A percentile compares a stretch with the other conserved stretches of the same genome.
These are phyloP conservation scores for Spirogloea muscicola DNA, from an alignment of 139 green algal genomes.

Conservation along the genomic window DNA sequence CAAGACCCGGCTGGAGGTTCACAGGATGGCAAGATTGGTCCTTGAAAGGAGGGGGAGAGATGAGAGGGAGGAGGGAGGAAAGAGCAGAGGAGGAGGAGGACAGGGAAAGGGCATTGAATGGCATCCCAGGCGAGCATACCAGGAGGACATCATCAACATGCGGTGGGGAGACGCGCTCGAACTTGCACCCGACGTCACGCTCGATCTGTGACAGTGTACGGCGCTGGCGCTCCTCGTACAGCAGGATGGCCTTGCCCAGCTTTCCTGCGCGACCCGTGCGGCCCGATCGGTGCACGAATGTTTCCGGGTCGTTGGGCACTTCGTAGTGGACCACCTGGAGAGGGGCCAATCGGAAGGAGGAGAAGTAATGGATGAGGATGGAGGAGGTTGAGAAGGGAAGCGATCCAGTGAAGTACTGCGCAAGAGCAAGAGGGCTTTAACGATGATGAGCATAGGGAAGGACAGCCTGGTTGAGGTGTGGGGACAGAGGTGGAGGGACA, in stretches of 20 bases:
- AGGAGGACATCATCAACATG: conserved; percentile 60
- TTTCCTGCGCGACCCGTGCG: conserved; percentile 70
- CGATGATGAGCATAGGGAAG: too few species aligned
- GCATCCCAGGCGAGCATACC: too few species aligned
- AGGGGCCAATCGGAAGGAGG: neutral
- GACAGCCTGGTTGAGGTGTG: too few species aligned
- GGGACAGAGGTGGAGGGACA: too few species aligned
- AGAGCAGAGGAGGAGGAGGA: too few species aligned
- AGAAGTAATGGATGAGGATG: neutral
- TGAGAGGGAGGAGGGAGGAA: too few species aligned
- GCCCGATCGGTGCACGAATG: conserved; percentile 63
- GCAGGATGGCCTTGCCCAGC: conserved; percentile 73
- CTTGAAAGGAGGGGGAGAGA: too few species aligned
- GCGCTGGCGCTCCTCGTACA: conserved; percentile 58
- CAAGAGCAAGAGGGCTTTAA: too few species aligned
- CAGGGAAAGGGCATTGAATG: too few species aligned
- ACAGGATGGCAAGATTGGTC: too few species aligned
- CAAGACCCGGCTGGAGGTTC: too few species aligned
- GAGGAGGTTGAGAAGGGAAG: neutral
- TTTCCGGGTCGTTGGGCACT: conserved; percentile 59
- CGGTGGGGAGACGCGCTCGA: conserved; percentile 47
- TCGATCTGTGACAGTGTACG: conserved; percentile 30
- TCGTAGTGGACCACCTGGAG: conserved; percentile 62
- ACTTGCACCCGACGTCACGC: conserved; percentile 19
- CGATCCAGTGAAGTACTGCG: neutral